Evolutionary conservation across 2,329 filamentous ascomycete species (phyloP).

Genomic region (Paraphoma chrysanthemicola): DNA sequence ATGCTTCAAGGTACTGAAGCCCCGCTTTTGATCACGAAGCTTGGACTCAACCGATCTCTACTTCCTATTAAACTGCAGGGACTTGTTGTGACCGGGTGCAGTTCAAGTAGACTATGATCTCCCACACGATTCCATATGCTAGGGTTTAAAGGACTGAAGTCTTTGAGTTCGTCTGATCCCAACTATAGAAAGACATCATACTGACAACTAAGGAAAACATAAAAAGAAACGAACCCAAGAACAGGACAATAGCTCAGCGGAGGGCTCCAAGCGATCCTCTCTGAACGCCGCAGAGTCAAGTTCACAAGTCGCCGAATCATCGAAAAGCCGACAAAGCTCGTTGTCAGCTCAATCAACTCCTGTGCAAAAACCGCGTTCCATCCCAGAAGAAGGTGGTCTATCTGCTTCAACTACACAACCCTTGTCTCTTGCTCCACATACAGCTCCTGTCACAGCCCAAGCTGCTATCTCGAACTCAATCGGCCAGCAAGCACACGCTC

Average conservation of each 20-base stretch:
- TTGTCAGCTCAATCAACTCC: conserved; percentile 2
- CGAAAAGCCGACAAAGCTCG: conserved; percentile 1
- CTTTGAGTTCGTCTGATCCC: conserved; percentile 18
- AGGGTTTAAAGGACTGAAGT: conserved; percentile 18
- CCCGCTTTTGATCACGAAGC: conserved; percentile 20
- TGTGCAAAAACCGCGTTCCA: neutral
- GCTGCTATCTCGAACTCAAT: too few species aligned
- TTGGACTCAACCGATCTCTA: conserved; percentile 9
- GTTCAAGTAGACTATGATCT: conserved; percentile 1
- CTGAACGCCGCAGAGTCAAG: conserved; percentile 12
- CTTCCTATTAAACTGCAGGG: conserved; percentile 2
- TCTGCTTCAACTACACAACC: neutral
- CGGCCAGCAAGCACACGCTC: too few species aligned
- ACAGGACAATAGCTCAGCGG: conserved; percentile 7
- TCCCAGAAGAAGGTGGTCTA: neutral
- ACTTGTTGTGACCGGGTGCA: conserved; percentile 12
- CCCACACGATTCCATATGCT: conserved; percentile 20
- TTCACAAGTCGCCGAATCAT: neutral
- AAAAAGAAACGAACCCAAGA: conserved; percentile 17
- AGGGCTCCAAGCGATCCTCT: conserved; percentile 7
- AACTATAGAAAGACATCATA: conserved; percentile 3
- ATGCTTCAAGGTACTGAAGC: conserved; percentile 1
- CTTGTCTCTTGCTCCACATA: neutral
- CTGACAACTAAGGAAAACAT: conserved; percentile 20
- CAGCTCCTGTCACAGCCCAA: too few species aligned